Evolutionary conservation across 2,329 filamentous ascomycete species (phyloP), one percentile per base, ranked within the genome.

Genomic region (Clathrospora elynae): DNA sequence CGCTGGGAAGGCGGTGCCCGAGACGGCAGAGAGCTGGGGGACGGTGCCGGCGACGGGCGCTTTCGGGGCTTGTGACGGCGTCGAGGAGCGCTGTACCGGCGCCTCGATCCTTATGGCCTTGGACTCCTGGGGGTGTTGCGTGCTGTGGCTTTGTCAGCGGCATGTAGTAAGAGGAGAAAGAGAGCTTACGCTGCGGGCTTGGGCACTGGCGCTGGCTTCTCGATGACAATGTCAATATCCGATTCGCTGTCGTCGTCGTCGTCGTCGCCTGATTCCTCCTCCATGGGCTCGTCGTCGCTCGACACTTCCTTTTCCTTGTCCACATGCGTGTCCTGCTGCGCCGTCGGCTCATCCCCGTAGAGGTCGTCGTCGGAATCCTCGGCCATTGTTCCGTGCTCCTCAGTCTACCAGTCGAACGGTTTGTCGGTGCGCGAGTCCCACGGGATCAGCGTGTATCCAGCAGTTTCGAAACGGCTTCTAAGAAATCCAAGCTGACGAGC

Each of bases 1-100:
- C 25, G 79, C 86, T 75, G 70, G 90, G 75, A 68, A 93, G 16
- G 59, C 56, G 13, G 62, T 65, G 30, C 66, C 67, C 19, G 60
- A 59, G 28, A 63, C 50, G 24, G 49, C 42, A 22, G 56, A 44
- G 14, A 58, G 46, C 17, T 61, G 60, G 30, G 61, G 58, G 6
- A 53, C 57, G 30, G 57, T 56, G 16, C 54, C 47, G 24, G 29
- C 26, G 9, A 39, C 19, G 17, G 24, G 35, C 16, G 29, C 26
- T 53, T 51, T 40, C 52, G 46, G 25, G 28, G 58, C 41, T 33
- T 58, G 42, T 38, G 55, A 43, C 40, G 58, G 50, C 31, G 67
- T 55, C 10, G 61, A 43, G n/a, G 53, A 35, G 23, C 40, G 33
- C 24, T 60, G 58, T 16, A 54, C 57, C 2, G 66, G 65, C 12